phyloP scores from a whole-genome alignment of 305 asterid species.

The Andrographis paniculata region DNA sequence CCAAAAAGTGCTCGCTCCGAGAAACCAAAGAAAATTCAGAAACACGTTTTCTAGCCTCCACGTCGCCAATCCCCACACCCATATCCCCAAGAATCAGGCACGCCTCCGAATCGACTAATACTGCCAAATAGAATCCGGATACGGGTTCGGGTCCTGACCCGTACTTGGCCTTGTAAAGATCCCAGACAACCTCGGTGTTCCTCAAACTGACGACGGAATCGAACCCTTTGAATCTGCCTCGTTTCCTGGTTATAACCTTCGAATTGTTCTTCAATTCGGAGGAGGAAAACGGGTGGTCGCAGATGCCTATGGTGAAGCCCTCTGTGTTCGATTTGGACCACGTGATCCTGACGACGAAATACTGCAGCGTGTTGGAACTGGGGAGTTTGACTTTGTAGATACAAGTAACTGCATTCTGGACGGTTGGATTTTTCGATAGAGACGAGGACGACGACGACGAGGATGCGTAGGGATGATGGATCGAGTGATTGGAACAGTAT shows the following conservation, averaged over 20 bases:
- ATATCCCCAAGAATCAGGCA: slow-evolving; percentile 47
- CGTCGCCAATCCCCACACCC: slow-evolving; percentile 20
- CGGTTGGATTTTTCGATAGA: slow-evolving; percentile 19
- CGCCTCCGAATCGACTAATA: slow-evolving; percentile 42
- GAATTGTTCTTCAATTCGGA: slow-evolving; percentile 25
- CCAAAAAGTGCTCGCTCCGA: slow-evolving; percentile 42
- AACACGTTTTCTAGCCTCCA: slow-evolving; percentile 21
- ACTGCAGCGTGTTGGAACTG: slow-evolving; percentile 18
- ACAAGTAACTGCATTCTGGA: slow-evolving; percentile 38
- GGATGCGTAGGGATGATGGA: no score
- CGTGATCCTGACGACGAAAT: slow-evolving; percentile 33
- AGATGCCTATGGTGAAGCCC: slow-evolving; percentile 36
- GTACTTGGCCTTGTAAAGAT: slow-evolving; percentile 43
- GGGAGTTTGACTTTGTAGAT: slow-evolving; percentile 45
- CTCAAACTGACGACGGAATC: no score
- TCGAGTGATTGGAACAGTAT: no score
- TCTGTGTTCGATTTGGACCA: slow-evolving; percentile 36
- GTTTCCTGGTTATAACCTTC: slow-evolving; percentile 18
- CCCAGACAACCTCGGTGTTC: slow-evolving; percentile 70
- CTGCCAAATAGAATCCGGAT: slow-evolving; percentile 35
- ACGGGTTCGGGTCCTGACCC: slow-evolving; percentile 61
- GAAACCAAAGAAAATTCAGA: slow-evolving; percentile 34
- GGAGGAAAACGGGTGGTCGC: slow-evolving; percentile 30
- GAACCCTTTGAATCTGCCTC: slow-evolving; percentile 33
- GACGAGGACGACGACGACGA: no score